Base-by-base conservation (phyloP, 78 protist species). In the Dictyostelium brefeldianum region DNA sequence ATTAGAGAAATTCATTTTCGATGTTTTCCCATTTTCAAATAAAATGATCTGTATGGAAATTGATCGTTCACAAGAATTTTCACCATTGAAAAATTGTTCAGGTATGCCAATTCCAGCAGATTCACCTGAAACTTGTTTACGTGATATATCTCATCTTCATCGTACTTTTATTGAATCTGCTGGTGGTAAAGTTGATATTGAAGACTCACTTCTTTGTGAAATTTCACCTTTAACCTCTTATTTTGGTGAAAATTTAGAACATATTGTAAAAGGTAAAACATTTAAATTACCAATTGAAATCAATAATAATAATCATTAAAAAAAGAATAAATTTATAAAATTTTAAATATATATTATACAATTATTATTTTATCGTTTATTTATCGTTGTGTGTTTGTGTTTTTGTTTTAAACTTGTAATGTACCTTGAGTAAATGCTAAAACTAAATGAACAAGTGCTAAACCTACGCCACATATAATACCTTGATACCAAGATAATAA, bases 1-100 rank as follows among this genome's bases (percentile, higher is more conserved):
- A 92, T 29, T 97, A 78, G 99, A 98, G 77, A 46, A 90, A 78
- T 98, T 98, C 59, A 94, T 98, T 46, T 98, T 98, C 80, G 99
- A 98, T 56, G 96, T 95, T 22, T 97, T 98, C 90, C 96, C 89
- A 0, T 89, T 74, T 6, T 89, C 97, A 22, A 56, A 65, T 50
- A 70, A 80, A 31, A 75, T 83, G 80, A 75, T 81, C 20, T 73
- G 89, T 57, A 53, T 94, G 20, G 84, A 94, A 27, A 94, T 89
- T 3, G 82, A 65, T 9, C 82, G 99, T 50, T 47, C 82, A 7
- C 81, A 65, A 2, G 98, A 96, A 46, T 98, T 98, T 80, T 83
- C 98, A 5, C 99, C 98, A 22, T 77, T 97, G 15, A 96, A 96
- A 67, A 94, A 94, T 83, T 78, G 90, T 25, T 77, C 95, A 6